Evolutionary conservation across 1,284 basidiomycete genomes (phyloP).

Genomic region (Fistulinella cinereoalba): DNA sequence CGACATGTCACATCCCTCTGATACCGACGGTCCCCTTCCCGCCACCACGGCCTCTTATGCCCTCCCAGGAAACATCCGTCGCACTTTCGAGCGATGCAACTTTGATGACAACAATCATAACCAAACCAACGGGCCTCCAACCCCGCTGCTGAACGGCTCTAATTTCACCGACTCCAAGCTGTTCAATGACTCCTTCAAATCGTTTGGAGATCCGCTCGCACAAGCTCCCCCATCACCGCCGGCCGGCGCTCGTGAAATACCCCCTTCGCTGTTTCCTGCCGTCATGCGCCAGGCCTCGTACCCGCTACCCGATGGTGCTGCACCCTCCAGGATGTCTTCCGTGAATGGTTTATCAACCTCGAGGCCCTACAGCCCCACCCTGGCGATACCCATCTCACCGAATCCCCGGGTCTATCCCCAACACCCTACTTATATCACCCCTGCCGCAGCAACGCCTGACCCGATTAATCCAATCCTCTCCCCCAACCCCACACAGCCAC

Average conservation of each 20-base stretch:
- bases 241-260: conserved; percentile 28
- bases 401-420: conserved; percentile 67
- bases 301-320: conserved; percentile 39
- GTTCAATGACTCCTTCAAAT: conserved; percentile 33
- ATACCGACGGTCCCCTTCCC: conserved; percentile 32
- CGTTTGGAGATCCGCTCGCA: conserved; percentile 24
- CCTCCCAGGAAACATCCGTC: conserved; percentile 39
- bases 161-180: conserved; percentile 28
- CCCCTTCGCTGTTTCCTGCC: conserved; percentile 35
- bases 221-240: conserved; percentile 25
- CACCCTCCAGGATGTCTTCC: conserved; percentile 32
- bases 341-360: conserved; percentile 47
- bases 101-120: conserved; percentile 40
- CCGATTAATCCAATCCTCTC: conserved; percentile 60
- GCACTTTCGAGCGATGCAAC: conserved; percentile 49
- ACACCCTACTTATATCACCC: conserved; percentile 72
- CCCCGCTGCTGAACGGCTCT: conserved; percentile 34
- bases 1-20: conserved; percentile 20
- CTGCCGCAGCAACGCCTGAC: conserved; percentile 47
- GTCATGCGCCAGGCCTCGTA: conserved; percentile 46
- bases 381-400: conserved; percentile 54
- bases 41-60: conserved; percentile 41
- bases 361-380: conserved; percentile 48
- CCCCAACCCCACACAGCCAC: conserved; percentile 45
- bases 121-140: conserved; percentile 28